Evolutionary conservation across 108 stramenopile species (phyloP), one percentile per base, ranked within the genome.

Genomic region (Cyclotella baltica): DNA sequence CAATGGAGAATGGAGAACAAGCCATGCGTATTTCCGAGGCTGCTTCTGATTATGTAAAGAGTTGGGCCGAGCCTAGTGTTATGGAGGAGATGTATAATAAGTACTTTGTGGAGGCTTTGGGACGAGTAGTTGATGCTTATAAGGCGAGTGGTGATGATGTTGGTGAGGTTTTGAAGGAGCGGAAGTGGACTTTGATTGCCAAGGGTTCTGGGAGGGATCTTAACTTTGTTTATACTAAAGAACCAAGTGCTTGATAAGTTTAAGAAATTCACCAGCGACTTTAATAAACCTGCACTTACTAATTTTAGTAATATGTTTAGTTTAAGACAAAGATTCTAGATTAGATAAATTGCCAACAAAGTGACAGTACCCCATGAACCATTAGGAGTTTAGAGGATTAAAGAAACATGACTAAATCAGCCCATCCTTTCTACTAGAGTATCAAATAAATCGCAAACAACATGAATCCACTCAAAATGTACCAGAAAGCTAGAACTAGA

Each of bases 21-120:
- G 46, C 76, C 6, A 57, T 35, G 36, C 25, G 59, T 9, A 77
- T 77, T 37, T 77, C 76, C 15, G 67, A 69, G 43, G 70, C 70
- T 0, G 76, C 57, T 9, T 58, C 69, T 0, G 61, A 70, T 51
- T 77, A 70, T 43, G 67, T 69, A 3, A 48, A 34, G 43, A 46
- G 69, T 15, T 25, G 40, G 58, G 67, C 67, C 0, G 28, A 48
- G 2, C 62, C 47, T 25, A 35, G 38, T 34, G 37, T 62, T 33
- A 61, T 69, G 69, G 51, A 62, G 27, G 22, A 40, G 18, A 62
- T 36, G n/a, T 77, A 77, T 30, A 55, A 70, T 40, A 70, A 37
- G 37, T 77, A 63, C 53, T 77, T 62, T 43, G 68, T 77, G 8
- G 55, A 71, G 31, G 16, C 59, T 10, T 33, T 61, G 51, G 51